Evolutionary conservation across 2,329 filamentous ascomycete genomes (phyloP), one percentile per base, ranked within the genome.

Genomic region (Penicillium sp.): DNA sequence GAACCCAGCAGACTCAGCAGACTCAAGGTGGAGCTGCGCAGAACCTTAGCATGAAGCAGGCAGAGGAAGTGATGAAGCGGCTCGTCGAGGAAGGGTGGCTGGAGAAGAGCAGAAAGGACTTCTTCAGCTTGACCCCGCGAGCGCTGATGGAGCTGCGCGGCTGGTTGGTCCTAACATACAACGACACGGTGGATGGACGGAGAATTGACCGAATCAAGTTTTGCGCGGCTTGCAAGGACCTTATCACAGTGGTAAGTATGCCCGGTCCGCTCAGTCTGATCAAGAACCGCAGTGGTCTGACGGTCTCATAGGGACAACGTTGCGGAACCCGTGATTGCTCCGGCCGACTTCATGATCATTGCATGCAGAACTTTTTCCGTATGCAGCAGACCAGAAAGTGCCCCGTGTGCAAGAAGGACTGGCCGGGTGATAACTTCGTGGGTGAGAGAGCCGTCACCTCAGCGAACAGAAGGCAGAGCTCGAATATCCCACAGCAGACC

Each of bases 91-190:
- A 93, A 56, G 86, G 85, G 2, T 98, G 93, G 87, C 77, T 98
- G 40, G 83, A 91, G 62, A 80, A 81, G 60, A 93, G 85, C 44
- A 58, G 63, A 11, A 75, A 76, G 8, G 81, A 81, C 0, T 94
- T 83, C 65, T 96, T 88, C 64, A 80, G 77, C 13, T 73, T 96
- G 13, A 84, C 82, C 36, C 79, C 88, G 3, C 78, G 91, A 7
- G 84, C 81, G 2, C 70, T 98, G 51, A 80, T 97, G 74, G 93
- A 98, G 71, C 70, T 98, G 41, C 77, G 84, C 42, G 75, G 78
- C 2, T 97, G 90, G 83, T 75, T 98, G 33, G 70, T 87, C n/a
- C 86, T 87, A 37, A 87, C 84, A 18, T 98, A 95, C 66, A 97
- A 98, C 59, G 86, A 94, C 39, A 69, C 80, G 7, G 72, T 74